Evolutionary conservation across 2,329 filamentous ascomycete genomes (phyloP).

Genomic region (Xylaria digitata): DNA sequence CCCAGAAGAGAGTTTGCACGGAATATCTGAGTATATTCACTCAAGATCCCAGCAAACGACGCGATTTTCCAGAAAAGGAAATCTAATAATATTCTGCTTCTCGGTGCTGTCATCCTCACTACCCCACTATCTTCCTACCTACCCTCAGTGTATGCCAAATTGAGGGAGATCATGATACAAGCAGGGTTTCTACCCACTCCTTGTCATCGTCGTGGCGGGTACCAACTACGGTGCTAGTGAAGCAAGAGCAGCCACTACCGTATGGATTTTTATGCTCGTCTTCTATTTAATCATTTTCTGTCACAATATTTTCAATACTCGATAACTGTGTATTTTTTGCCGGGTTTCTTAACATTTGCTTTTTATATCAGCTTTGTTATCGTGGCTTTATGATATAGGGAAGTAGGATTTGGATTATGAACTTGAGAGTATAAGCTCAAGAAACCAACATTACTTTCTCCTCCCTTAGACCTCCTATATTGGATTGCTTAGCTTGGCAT

Average conservation of each 20-base stretch:
- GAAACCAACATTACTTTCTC: not conserved
- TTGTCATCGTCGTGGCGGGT: slow-evolving; percentile 24
- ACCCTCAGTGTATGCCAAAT: slow-evolving; percentile 11
- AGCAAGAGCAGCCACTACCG: not conserved
- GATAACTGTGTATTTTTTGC: no score
- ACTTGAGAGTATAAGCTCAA: not conserved
- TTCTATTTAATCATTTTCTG: not conserved
- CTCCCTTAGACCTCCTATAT: not conserved
- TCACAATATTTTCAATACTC: not conserved
- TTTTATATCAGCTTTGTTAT: not conserved
- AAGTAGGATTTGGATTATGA: not conserved
- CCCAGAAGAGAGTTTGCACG: slow-evolving; percentile 6
- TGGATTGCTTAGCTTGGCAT: slow-evolving; percentile 1
- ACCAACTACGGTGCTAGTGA: not conserved
- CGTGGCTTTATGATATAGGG: not conserved
- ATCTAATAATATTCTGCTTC: slow-evolving; percentile 1
- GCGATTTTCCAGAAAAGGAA: not conserved
- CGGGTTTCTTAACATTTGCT: not conserved
- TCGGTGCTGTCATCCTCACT: slow-evolving; percentile 12
- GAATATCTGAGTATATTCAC: slow-evolving; percentile 12
- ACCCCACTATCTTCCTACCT: slow-evolving; percentile 30
- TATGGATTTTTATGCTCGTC: not conserved
- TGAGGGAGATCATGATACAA: slow-evolving; percentile 14
- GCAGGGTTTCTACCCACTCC: slow-evolving; percentile 3
- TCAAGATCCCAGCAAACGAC: not conserved